Percentiles rank a stretch among this genome's conserved stretches.
These are phyloP conservation scores for Kluyveromyces starmeri DNA, from an alignment of 805 yeast species.

Conservation along the genomic window DNA sequence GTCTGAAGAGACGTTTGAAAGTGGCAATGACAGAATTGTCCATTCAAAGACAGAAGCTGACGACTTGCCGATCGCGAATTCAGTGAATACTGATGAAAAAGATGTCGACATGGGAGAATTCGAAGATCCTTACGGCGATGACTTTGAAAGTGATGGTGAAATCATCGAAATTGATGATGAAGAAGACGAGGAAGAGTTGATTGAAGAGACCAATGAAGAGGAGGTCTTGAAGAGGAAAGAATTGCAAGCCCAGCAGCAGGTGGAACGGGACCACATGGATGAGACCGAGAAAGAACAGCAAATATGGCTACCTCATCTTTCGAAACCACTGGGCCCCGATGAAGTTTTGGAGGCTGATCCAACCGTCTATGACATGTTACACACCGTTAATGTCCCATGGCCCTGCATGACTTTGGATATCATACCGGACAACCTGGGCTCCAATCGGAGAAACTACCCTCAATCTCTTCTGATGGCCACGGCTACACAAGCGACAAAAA, in stretches of 20 bases:
- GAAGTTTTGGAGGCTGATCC: constrained; percentile 97
- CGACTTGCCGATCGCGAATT: constrained; percentile 16
- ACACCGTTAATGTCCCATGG: constrained; percentile 91
- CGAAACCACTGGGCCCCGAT: constrained; percentile 87
- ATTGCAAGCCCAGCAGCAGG: constrained; percentile 29
- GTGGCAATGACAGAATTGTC: constrained; percentile 30
- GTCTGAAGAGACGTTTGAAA: constrained; percentile 31
- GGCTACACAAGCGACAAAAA: constrained; percentile 85
- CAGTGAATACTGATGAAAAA: constrained; percentile 30
- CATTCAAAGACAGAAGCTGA: constrained; percentile 31
- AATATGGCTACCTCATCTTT: constrained; percentile 79
- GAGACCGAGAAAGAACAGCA: constrained; percentile 30
- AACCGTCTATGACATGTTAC: constrained; percentile 91
- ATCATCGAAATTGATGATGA: constrained; percentile 72
- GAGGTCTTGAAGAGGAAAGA: constrained; percentile 31
- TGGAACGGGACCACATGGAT: constrained; percentile 30
- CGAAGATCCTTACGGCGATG: constrained; percentile 86
- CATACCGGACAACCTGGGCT: constrained; percentile 77
- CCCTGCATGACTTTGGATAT: constrained; percentile 90
- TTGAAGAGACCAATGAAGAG: constrained; percentile 28
- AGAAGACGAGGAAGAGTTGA: constrained; percentile 37
- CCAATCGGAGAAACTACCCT: constrained; percentile 84
- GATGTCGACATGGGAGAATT: constrained; percentile 69
- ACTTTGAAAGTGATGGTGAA: constrained; percentile 85
- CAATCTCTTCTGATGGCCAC: constrained; percentile 79